A percentile compares a stretch with the other conserved stretches of the same genome.
phyloP scores from a whole-genome alignment of 345 rosid species.

The Bruguiera sexangula region DNA sequence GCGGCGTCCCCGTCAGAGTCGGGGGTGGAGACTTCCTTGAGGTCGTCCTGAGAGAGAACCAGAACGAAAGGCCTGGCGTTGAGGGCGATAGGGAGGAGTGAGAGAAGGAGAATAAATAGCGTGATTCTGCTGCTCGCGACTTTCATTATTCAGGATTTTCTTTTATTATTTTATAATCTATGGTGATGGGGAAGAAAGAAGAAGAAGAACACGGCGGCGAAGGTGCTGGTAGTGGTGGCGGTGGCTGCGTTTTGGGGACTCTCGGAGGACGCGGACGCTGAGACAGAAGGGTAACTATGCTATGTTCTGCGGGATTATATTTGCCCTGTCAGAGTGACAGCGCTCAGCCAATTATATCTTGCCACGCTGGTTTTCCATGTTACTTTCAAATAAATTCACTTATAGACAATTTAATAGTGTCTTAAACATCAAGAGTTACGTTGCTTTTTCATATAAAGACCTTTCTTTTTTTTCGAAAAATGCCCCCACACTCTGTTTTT shows the following conservation, averaged over 20 bases:
- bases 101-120: constrained; percentile 35
- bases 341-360: not conserved
- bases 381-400: no score
- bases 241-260: not conserved
- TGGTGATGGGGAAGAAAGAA: not conserved
- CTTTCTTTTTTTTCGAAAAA: no score
- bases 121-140: not conserved
- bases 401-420: no score
- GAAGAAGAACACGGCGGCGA: not conserved
- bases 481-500: no score
- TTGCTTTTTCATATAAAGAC: no score
- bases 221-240: not conserved
- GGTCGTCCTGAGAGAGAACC: constrained; percentile 79
- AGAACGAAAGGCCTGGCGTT: constrained; percentile 70
- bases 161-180: not conserved
- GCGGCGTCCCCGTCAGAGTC: constrained; percentile 42
- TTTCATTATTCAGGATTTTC: not conserved
- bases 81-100: constrained; percentile 31
- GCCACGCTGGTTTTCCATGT: not conserved
- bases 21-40: constrained; percentile 49
- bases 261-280: no score
- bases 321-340: not conserved
- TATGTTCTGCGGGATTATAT: no score
- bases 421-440: no score
- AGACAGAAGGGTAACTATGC: no score